These are phyloP conservation scores for Sporothrix protearum DNA, from an alignment of 2,329 filamentous ascomycete genomes.

Conservation along the genomic window DNA sequence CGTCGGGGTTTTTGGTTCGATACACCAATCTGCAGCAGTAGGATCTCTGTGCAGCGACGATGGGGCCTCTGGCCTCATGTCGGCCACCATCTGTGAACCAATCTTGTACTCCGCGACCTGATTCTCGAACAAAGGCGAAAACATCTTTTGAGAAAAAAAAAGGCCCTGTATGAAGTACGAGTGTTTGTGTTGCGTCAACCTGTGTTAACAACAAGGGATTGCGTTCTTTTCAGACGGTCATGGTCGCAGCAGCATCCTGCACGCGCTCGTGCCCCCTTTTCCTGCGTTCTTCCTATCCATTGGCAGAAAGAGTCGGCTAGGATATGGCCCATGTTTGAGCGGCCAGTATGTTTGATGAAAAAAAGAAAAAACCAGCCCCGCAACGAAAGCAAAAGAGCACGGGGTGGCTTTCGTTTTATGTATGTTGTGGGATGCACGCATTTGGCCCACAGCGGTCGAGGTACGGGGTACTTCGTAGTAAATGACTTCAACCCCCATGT, in stretches of 20 bases:
- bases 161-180: neutral
- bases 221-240: neutral
- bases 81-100: neutral
- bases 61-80: neutral
- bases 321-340: neutral
- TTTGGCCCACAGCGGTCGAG: neutral
- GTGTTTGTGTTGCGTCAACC: neutral
- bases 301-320: neutral
- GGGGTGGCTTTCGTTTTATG: neutral
- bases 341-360: neutral
- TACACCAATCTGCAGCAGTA: neutral
- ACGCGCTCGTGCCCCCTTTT: neutral
- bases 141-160: neutral
- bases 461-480: too few species aligned
- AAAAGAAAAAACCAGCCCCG: neutral
- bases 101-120: neutral
- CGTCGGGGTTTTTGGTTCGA: neutral
- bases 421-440: neutral
- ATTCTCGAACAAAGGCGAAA: neutral
- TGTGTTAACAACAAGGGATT: neutral
- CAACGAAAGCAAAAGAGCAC: neutral
- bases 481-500: neutral
- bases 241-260: neutral
- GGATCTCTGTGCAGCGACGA: slow-evolving; percentile 3
- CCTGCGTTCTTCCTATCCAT: neutral